Evolutionary conservation across 225 moss, liverwort and hornwort species (phyloP).

Genomic region (Physcomitrium patens): DNA sequence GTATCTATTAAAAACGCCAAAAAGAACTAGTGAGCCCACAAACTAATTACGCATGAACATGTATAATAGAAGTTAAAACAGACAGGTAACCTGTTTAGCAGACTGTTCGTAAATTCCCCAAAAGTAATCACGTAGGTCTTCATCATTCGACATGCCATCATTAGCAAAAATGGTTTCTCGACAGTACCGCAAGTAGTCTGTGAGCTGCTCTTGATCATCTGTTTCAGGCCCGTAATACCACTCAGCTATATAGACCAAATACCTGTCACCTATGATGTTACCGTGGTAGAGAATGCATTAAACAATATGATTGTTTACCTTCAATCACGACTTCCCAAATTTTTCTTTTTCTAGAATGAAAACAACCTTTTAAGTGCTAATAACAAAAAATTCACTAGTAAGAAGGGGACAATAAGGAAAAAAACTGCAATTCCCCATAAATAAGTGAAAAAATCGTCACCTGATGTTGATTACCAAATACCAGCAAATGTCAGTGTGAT

Average conservation of each 20-base stretch:
- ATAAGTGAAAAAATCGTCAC: too few relatives aligned
- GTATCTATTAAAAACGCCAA: not conserved
- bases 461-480: too few relatives aligned
- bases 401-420: conserved; percentile 4
- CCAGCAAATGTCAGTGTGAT: too few relatives aligned
- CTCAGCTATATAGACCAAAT: not conserved
- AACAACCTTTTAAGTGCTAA: not conserved
- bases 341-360: not conserved
- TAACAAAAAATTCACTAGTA: conserved; percentile 2
- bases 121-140: conserved; percentile 57
- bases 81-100: conserved; percentile 54
- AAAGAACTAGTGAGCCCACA: not conserved
- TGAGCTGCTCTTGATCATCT: conserved; percentile 71
- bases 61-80: not conserved
- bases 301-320: not conserved
- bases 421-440: too few relatives aligned
- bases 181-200: conserved; percentile 78
- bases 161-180: conserved; percentile 74
- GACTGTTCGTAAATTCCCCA: conserved; percentile 72
- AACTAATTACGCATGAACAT: conserved; percentile 23
- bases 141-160: conserved; percentile 49
- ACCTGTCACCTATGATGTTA: not conserved
- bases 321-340: not conserved
- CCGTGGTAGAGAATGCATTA: too few relatives aligned
- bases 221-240: conserved; percentile 27